Evolutionary conservation across 331 rosid genomes (phyloP), one percentile per base, ranked within the genome.

Genomic region (Cydonia oblonga): DNA sequence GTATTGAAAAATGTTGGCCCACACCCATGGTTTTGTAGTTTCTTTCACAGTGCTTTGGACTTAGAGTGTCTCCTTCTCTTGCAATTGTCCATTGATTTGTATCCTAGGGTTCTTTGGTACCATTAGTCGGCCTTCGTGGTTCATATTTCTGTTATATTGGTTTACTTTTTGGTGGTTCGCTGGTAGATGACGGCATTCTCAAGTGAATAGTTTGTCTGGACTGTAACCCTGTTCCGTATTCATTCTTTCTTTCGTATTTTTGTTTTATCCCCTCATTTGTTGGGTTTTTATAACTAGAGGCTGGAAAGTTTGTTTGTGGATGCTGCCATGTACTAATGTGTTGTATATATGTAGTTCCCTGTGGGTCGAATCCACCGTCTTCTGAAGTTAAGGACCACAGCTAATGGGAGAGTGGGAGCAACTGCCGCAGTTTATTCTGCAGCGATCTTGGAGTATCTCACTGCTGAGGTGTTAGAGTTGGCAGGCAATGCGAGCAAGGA

Each of bases 401-500:
- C 96, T 22, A 51, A 86, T 61, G 96, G 38, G 38, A 33, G 91
- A 70, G 96, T 90, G 6, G 96, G 93, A 44, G 93, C 96, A 26
- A 90, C 96, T 0, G 96, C 96, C 7, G 96, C 96, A 40, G 96
- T 90, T 32, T 90, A 90, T 80, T 84, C 92, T 52, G 93, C 96
- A 9, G 92, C 93, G 6, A 90, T 89, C 71, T 77, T 89, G 82
- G 96, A 89, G 82, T 89, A 89, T 78, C 83, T 89, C 53, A 87
- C 96, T 18, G 96, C 96, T 7, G 96, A 85, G 80, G 96, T 89
- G 22, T 79, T 89, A 77, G 96, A 89, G 85, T 76, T 89, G 76
- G 96, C 96, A 15, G 96, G 96, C 61, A 90, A 86, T 71, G 92
- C 92, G 5, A 87, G 96, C 83, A 87, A 90, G 83, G 96, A 90